Percentiles rank a stretch among this genome's conserved stretches.
Conservation (phyloP, 768 basidiomycete species). For the Hysterangium stoloniferum region DNA sequence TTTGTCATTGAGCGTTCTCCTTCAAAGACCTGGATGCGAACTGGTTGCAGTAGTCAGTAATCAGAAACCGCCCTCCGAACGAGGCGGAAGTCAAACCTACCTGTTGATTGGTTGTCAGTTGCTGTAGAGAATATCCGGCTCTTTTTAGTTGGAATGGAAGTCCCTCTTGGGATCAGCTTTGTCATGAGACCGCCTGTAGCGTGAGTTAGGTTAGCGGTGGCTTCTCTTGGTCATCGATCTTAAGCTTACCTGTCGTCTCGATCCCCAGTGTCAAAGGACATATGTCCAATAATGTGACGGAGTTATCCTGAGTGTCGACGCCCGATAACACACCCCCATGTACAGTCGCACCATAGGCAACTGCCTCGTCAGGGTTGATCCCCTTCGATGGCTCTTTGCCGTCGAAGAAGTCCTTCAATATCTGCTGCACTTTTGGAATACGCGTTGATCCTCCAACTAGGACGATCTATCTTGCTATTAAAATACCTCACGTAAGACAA, state of each 20-base stretch:
- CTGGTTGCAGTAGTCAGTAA: slow-evolving; percentile 13
- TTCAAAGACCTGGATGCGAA: slow-evolving; percentile 44
- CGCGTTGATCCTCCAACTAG: slow-evolving; percentile 41
- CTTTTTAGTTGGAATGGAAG: slow-evolving; percentile 45
- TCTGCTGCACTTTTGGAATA: slow-evolving; percentile 46
- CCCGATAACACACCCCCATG: slow-evolving; percentile 45
- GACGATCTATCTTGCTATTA: slow-evolving; percentile 18
- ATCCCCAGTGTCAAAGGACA: slow-evolving; percentile 45
- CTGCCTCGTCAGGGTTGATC: slow-evolving; percentile 49
- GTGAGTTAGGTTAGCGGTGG: too few relatives aligned
- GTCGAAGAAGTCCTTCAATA: slow-evolving; percentile 42
- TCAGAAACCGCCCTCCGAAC: not conserved
- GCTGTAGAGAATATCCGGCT: slow-evolving; percentile 29
- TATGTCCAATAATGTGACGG: slow-evolving; percentile 40
- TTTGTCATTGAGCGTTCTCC: slow-evolving; percentile 43
- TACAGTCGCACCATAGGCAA: slow-evolving; percentile 47
- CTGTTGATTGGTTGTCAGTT: slow-evolving; percentile 28
- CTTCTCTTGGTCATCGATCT: too few relatives aligned
- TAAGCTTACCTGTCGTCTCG: slow-evolving; percentile 38
- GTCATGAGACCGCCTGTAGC: slow-evolving; percentile 35
- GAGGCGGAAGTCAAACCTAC: not conserved
- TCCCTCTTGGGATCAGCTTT: slow-evolving; percentile 44
- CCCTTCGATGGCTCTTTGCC: slow-evolving; percentile 43
- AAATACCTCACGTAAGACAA: not conserved
- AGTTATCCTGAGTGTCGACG: slow-evolving; percentile 36